Base-by-base conservation (phyloP, 192 early-diverging fungal genomes). In the Coemansia sp. region DNA sequence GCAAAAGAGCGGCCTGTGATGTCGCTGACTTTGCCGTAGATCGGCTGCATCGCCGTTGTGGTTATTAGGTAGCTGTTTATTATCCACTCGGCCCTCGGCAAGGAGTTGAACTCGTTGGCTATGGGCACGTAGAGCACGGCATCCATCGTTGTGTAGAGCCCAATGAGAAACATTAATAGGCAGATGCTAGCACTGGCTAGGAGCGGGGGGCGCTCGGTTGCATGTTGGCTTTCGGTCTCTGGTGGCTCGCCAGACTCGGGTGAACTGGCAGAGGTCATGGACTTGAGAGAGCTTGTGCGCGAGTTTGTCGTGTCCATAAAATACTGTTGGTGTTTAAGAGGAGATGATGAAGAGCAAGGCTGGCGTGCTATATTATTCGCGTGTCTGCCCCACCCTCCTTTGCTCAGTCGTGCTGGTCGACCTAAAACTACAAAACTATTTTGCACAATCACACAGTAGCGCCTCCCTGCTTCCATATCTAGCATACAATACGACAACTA, bases 21-120 rank as follows among this genome's bases (percentile, higher is more conserved):
- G 69, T 94, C 92, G 34, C 89, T 84, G 36, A 94, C 70, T 59
- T 88, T 90, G n/a, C 93, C 95, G 77, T 95, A 97, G 2, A 91
- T 61, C 20, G 91, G 90, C 56, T 89, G 83, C 59, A 91, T 80
- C 9, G 93, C 83, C 0, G 92, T 91, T 33, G 79, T 66, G 2
- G 85, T 81, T 48, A 92, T 78, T 5, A 94, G 82, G 59, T 92
- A 94, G 21, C 86, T 75, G 18, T 85, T 90, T 10, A 90, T 89
- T 35, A 98, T 86, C 95, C 95, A 97, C 18, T 89, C 71, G 45
- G 92, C 87, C 43, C 83, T 71, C 39, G 84, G 83, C 34, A 90
- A 76, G 9, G 85, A 77, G 4, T 83, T 63, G 42, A 96, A 91
- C 37, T 94, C 89, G 33, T 77, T 70, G 28, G 88, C 88, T 65